phyloP scores from a whole-genome alignment of 1,284 basidiomycete species.

The Austroboletus novae-zelandiae region DNA sequence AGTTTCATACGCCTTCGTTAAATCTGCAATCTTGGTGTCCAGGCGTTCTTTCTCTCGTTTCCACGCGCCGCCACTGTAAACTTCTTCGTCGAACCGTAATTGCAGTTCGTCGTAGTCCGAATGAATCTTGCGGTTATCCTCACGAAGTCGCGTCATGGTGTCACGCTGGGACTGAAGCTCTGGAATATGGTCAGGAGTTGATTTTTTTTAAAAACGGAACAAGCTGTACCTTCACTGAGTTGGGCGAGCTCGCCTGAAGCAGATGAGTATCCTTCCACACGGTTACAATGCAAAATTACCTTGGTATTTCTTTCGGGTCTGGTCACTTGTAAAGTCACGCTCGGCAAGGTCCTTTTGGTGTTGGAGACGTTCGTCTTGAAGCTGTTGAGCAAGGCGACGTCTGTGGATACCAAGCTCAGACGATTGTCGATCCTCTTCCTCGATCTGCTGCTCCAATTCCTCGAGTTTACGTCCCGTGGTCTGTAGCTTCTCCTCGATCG shows the following conservation, averaged over 20 bases:
- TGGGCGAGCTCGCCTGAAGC: conserved; percentile 67
- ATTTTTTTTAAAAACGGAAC: neutral
- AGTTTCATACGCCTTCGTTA: conserved; percentile 76
- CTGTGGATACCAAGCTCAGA: conserved; percentile 63
- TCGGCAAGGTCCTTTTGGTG: conserved; percentile 76
- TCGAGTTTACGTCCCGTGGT: conserved; percentile 53
- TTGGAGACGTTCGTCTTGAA: conserved; percentile 74
- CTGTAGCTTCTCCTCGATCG: conserved; percentile 49
- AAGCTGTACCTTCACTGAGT: conserved; percentile 65
- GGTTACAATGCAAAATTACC: conserved; percentile 38
- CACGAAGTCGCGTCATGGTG: conserved; percentile 68
- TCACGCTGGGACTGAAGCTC: conserved; percentile 78
- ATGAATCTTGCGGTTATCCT: conserved; percentile 76
- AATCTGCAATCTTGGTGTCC: conserved; percentile 76
- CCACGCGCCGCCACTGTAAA: conserved; percentile 76
- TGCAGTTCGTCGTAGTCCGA: conserved; percentile 78
- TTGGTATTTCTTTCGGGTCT: conserved; percentile 83
- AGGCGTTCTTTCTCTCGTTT: conserved; percentile 84
- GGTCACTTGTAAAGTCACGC: conserved; percentile 73
- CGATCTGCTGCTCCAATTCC: conserved; percentile 63
- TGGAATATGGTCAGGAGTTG: conserved; percentile 26
- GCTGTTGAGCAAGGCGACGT: conserved; percentile 65
- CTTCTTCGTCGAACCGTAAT: conserved; percentile 72
- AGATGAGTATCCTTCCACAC: conserved; percentile 5
- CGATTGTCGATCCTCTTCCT: conserved; percentile 67